A percentile compares a stretch with the other conserved stretches of the same genome.
Evolutionary conservation across 2,329 filamentous ascomycete genomes (phyloP).

Genomic region (Epichloe sp.): DNA sequence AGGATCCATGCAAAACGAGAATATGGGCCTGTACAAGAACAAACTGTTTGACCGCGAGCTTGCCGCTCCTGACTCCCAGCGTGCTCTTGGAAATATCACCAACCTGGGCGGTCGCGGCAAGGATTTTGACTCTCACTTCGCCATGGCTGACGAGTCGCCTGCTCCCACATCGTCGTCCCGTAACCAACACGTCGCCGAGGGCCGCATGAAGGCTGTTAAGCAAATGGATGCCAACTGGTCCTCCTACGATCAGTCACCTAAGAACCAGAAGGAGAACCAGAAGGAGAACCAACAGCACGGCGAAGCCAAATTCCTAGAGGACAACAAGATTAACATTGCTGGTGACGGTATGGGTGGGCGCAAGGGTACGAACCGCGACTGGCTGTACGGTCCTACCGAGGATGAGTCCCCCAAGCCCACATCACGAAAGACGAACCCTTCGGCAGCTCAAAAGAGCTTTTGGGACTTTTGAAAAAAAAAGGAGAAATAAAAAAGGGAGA

Average conservation of each 20-base stretch:
- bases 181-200: slow-evolving; percentile 36
- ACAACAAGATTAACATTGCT: slow-evolving; percentile 29
- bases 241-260: slow-evolving; percentile 40
- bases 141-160: slow-evolving; percentile 56
- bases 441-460: slow-evolving; percentile 17
- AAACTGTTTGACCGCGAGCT: slow-evolving; percentile 53
- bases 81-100: slow-evolving; percentile 51
- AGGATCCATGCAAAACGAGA: slow-evolving; percentile 51
- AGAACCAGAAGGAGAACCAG: slow-evolving; percentile 39
- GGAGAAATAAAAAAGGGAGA: neutral
- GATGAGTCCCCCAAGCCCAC: slow-evolving; percentile 23
- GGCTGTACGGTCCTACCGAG: slow-evolving; percentile 44
- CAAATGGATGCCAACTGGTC: slow-evolving; percentile 58
- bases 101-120: slow-evolving; percentile 63
- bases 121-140: slow-evolving; percentile 67
- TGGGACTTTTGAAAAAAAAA: slow-evolving; percentile 31
- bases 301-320: slow-evolving; percentile 34
- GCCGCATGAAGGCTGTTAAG: slow-evolving; percentile 56
- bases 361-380: slow-evolving; percentile 40
- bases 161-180: slow-evolving; percentile 22
- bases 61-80: slow-evolving; percentile 22
- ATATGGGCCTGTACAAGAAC: slow-evolving; percentile 61
- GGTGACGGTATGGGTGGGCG: slow-evolving; percentile 56
- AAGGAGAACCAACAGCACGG: slow-evolving; percentile 38
- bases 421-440: slow-evolving; percentile 21